A percentile compares a stretch with the other conserved stretches of the same genome.
Conservation (phyloP, 2,329 filamentous ascomycete genomes). For the Fusarium falciforme region DNA sequence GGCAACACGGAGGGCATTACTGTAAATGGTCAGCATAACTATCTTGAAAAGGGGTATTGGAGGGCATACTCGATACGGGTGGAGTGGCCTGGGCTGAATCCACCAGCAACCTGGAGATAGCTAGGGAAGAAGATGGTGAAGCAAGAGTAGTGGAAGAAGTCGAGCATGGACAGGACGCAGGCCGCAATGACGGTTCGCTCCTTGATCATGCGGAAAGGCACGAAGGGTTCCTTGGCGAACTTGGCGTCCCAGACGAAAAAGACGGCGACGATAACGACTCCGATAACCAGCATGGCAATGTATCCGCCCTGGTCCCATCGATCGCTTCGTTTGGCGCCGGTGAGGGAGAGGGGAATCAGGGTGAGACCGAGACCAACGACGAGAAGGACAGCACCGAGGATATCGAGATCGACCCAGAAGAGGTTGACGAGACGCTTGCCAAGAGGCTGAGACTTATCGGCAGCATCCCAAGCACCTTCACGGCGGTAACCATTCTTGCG, state of each 20-base stretch:
- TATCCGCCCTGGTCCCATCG: conserved; percentile 48
- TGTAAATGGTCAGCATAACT: not conserved
- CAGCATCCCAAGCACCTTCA: conserved; percentile 27
- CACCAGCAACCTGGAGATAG: conserved; percentile 53
- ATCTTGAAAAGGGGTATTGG: rapidly evolving
- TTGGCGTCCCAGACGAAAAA: conserved; percentile 53
- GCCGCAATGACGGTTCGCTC: conserved; percentile 54
- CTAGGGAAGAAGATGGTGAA: conserved; percentile 56
- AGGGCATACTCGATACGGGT: conserved; percentile 49
- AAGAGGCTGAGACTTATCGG: conserved; percentile 24
- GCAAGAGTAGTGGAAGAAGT: conserved; percentile 52
- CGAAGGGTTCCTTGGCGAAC: conserved; percentile 51
- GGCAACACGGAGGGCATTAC: conserved; percentile 48
- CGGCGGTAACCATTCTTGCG: conserved; percentile 35
- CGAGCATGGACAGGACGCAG: conserved; percentile 50
- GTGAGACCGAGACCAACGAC: conserved; percentile 48
- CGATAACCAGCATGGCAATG: conserved; percentile 50
- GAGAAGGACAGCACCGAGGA: conserved; percentile 49
- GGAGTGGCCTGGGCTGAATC: conserved; percentile 49
- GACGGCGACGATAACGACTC: conserved; percentile 34
- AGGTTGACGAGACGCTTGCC: conserved; percentile 37
- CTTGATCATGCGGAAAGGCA: conserved; percentile 53
- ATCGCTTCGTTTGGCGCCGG: conserved; percentile 48
- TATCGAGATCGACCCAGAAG: conserved; percentile 49
- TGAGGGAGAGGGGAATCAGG: conserved; percentile 52